phyloP scores from a whole-genome alignment of 345 rosid genomes.

The Eutrema japonicum region DNA sequence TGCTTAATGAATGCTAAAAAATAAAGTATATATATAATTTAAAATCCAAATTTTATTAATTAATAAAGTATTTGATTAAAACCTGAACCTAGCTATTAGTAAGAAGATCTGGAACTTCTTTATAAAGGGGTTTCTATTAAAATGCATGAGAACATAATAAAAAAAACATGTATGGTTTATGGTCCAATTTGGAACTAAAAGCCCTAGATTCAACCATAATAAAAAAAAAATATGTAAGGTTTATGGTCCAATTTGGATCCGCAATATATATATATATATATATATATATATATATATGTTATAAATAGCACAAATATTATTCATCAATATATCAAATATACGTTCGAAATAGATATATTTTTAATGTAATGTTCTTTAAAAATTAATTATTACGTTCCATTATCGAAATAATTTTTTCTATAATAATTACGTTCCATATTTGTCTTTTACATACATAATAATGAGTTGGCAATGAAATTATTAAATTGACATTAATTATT shows the following conservation, averaged over 20 bases:
- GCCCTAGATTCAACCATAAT: background rate
- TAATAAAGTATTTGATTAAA: background rate
- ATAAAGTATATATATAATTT: no score
- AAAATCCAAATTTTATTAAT: background rate
- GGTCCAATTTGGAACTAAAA: background rate
- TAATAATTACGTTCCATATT: background rate
- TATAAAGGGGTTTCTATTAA: no score
- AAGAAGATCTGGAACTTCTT: background rate
- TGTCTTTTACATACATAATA: background rate
- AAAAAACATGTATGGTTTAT: no score
- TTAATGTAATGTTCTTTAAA: no score
- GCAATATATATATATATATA: no score
- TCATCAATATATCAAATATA: background rate
- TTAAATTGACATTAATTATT: conserved; percentile 14
- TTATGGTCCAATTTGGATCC: no score
- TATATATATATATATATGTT: no score
- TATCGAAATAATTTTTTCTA: background rate
- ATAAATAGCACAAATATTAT: background rate
- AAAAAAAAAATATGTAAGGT: no score
- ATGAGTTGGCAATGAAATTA: conserved; percentile 28
- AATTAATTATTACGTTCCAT: no score
- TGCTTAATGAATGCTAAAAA: background rate
- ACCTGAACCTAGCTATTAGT: background rate
- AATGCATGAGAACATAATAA: background rate
- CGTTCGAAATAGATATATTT: no score